Evolutionary conservation across 352 stramenopile genomes (phyloP).

Genomic region (Phytophthora parvispora): DNA sequence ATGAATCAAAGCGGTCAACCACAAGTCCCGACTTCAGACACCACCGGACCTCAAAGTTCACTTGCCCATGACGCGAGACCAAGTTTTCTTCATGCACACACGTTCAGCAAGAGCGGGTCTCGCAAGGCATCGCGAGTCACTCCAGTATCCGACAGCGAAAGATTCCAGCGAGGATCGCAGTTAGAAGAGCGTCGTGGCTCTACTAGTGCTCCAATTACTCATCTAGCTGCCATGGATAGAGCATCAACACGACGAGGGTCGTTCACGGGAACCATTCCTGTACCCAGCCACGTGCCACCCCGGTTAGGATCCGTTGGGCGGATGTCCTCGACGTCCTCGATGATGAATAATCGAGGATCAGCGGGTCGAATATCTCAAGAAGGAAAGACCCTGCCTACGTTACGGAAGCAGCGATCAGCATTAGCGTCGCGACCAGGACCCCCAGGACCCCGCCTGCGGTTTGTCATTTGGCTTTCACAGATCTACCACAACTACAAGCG

Average conservation of each 20-base stretch:
- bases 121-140: slow-evolving; percentile 19
- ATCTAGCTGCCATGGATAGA: not conserved
- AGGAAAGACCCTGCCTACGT: slow-evolving; percentile 2
- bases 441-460: slow-evolving; percentile 21
- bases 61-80: slow-evolving; percentile 5
- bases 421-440: slow-evolving; percentile 39
- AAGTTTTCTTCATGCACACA: not conserved
- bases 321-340: slow-evolving; percentile 26
- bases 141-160: slow-evolving; percentile 7
- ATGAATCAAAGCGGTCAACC: slow-evolving; percentile 24
- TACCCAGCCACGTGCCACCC: slow-evolving; percentile 9
- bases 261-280: slow-evolving; percentile 26
- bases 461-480: slow-evolving; percentile 47
- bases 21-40: slow-evolving; percentile 7
- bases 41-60: slow-evolving; percentile 11
- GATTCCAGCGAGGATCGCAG: not conserved
- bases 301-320: slow-evolving; percentile 19
- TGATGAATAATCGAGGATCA: slow-evolving; percentile 26
- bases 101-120: slow-evolving; percentile 3
- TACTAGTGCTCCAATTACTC: not conserved
- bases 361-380: slow-evolving; percentile 13
- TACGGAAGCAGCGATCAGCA: slow-evolving; percentile 40
- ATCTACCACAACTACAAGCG: slow-evolving; percentile 53
- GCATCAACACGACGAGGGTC: slow-evolving; percentile 16
- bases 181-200: slow-evolving; percentile 2